Evolutionary conservation across 805 yeast species (phyloP).

Genomic region (Candida xiaguanensis): DNA sequence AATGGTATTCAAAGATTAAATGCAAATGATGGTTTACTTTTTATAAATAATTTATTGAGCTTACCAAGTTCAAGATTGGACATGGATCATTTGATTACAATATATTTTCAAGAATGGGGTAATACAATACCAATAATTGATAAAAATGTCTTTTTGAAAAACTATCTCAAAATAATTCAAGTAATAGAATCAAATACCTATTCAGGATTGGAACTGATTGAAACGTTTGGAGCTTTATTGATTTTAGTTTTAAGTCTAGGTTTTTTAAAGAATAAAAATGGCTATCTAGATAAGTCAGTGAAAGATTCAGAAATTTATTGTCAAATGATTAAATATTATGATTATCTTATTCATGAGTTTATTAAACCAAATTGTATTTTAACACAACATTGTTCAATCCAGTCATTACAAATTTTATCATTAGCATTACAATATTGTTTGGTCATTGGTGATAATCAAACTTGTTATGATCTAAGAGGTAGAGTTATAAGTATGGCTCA

Average conservation of each 20-base stretch:
- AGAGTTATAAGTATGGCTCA: slow-evolving; percentile 79
- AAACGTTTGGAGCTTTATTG: slow-evolving; percentile 55
- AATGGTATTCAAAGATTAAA: slow-evolving; percentile 21
- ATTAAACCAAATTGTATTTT: slow-evolving; percentile 55
- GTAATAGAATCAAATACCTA: slow-evolving; percentile 33
- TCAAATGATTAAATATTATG: slow-evolving; percentile 45
- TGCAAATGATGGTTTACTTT: slow-evolving; percentile 40
- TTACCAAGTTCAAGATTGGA: slow-evolving; percentile 51
- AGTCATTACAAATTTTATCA: slow-evolving; percentile 65
- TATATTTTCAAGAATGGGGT: slow-evolving; percentile 79
- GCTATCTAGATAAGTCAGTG: slow-evolving; percentile 14
- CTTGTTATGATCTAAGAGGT: slow-evolving; percentile 74
- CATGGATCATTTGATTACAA: slow-evolving; percentile 62
- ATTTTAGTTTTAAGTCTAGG: slow-evolving; percentile 48
- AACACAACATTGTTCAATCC: slow-evolving; percentile 58
- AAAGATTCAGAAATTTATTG: slow-evolving; percentile 16
- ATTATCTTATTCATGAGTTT: slow-evolving; percentile 58
- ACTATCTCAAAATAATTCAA: slow-evolving; percentile 47
- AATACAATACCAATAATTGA: slow-evolving; percentile 66
- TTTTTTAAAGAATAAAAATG: slow-evolving; percentile 40
- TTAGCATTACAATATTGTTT: slow-evolving; percentile 69
- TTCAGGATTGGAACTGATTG: slow-evolving; percentile 32
- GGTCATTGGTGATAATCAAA: slow-evolving; percentile 67
- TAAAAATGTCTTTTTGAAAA: slow-evolving; percentile 60
- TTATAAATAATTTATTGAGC: slow-evolving; percentile 31